phyloP scores from a whole-genome alignment of 345 rosid species.

The thale cress (Arabidopsis thaliana) region TAIR10.1 NC_003075.7:18289001-18289500 shows the following conservation, averaged over 20 bases:
- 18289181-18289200: constrained; percentile 30
- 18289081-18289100: not conserved
- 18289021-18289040: constrained; percentile 34
- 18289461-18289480: not conserved
- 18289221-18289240: constrained; percentile 38
- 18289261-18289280: not conserved
- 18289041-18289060: constrained; percentile 1
- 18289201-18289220: constrained; percentile 41
- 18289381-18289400: not conserved
- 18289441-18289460: not conserved
- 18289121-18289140: constrained; percentile 37
- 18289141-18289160: constrained; percentile 38
- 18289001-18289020: not conserved
- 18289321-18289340: constrained; percentile 26
- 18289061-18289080: constrained; percentile 4
- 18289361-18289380: constrained; percentile 27
- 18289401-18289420: constrained; percentile 18
- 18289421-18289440: not conserved
- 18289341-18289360: constrained; percentile 9
- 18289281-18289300: not conserved
- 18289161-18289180: constrained; percentile 35
- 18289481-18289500: not conserved
- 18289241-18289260: not conserved
- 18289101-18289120: constrained; percentile 44
- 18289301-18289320: not conserved